phyloP scores from a whole-genome alignment of 2,329 filamentous ascomycete species.

The Pseudogymnoascus pannorum region DNA sequence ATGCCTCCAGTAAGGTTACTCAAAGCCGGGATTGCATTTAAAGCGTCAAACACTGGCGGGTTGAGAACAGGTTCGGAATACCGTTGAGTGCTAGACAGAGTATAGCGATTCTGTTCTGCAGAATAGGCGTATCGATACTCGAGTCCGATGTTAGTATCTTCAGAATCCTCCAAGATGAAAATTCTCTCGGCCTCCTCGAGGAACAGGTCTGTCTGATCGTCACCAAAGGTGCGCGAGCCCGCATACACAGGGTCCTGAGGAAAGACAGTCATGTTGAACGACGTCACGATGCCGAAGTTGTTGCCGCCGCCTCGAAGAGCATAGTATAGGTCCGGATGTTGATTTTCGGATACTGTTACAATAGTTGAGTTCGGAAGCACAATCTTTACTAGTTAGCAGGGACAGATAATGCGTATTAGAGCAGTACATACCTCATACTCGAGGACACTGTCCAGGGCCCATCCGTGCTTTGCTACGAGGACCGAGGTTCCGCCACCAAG shows the following conservation, averaged over 20 bases:
- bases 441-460: constrained; percentile 22
- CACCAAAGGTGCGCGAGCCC: background rate
- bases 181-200: constrained; percentile 14
- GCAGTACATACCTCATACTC: constrained; percentile 14
- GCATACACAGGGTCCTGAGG: constrained; percentile 9
- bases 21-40: background rate
- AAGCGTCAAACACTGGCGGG: background rate
- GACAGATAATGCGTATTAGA: background rate
- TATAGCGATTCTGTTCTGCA: constrained; percentile 12
- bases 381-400: background rate
- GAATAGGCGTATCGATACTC: constrained; percentile 18
- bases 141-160: constrained; percentile 18
- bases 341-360: constrained; percentile 19
- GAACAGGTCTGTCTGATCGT: constrained; percentile 8
- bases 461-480: constrained; percentile 25
- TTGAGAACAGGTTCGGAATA: constrained; percentile 15
- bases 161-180: constrained; percentile 13
- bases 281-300: constrained; percentile 34
- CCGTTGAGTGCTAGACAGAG: constrained; percentile 17
- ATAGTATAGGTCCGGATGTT: constrained; percentile 30
- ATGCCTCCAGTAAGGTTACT: background rate
- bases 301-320: constrained; percentile 20
- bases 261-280: constrained; percentile 29
- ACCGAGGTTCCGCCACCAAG: constrained; percentile 27
- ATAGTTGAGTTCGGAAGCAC: constrained; percentile 14